These are phyloP conservation scores for Berberis vulgaris DNA, from an alignment of 164 flowering plant genomes.

Conservation along the genomic window DNA sequence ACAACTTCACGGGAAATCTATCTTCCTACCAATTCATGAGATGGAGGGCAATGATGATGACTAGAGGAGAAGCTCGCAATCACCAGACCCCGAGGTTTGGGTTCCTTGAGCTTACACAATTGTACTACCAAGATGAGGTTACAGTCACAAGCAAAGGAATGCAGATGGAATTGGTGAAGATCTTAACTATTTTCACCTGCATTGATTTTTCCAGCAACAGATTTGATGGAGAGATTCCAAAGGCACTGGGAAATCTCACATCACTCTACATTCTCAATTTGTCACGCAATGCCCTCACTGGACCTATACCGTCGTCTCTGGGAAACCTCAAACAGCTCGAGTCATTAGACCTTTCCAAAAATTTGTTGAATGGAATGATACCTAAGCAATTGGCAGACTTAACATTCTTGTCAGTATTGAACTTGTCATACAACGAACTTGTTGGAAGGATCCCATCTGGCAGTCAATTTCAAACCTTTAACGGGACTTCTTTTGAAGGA, in stretches of 20 bases:
- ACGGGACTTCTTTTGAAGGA: slow-evolving; percentile 15
- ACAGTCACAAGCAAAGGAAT: slow-evolving; percentile 38
- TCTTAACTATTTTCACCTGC: slow-evolving; percentile 28
- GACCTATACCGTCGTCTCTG: slow-evolving; percentile 26
- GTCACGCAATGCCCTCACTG: slow-evolving; percentile 22
- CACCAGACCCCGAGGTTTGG: background rate
- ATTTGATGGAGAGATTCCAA: slow-evolving; percentile 47
- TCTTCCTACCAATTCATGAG: background rate
- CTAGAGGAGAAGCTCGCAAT: background rate
- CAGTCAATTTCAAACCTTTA: slow-evolving; percentile 22
- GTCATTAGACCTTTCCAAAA: slow-evolving; percentile 25
- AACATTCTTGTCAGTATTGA: slow-evolving; percentile 21
- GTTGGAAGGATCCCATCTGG: slow-evolving; percentile 27
- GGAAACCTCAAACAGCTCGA: slow-evolving; percentile 23
- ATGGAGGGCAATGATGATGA: slow-evolving; percentile 23
- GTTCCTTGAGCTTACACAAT: background rate
- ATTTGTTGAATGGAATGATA: slow-evolving; percentile 26
- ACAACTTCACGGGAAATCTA: slow-evolving; percentile 7
- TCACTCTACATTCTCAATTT: slow-evolving; percentile 41
- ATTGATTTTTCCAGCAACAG: slow-evolving; percentile 48
- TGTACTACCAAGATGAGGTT: slow-evolving; percentile 32
- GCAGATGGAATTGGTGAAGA: slow-evolving; percentile 27
- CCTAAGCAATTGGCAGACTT: slow-evolving; percentile 17
- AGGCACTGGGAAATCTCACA: slow-evolving; percentile 24
- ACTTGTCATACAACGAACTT: slow-evolving; percentile 27